Evolutionary conservation across 2,329 filamentous ascomycete species (phyloP).

Genomic region (Calcarisporium arbuscula): DNA sequence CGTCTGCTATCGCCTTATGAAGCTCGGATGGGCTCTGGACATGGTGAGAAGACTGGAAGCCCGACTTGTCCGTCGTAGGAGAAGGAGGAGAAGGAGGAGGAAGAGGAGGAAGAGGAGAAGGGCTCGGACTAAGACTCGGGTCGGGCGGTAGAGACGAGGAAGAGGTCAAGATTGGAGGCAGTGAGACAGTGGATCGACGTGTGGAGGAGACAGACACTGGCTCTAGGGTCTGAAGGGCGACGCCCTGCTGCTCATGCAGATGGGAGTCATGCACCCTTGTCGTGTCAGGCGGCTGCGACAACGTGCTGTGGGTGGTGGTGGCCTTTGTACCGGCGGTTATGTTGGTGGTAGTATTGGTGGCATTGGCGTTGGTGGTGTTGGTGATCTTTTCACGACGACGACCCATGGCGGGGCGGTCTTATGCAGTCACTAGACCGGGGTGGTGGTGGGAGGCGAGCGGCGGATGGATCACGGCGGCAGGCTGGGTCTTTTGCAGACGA

Average conservation of each 20-base stretch:
- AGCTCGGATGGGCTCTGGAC: constrained; percentile 10
- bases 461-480: neutral
- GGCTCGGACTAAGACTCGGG: constrained; percentile 6
- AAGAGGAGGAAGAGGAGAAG: constrained; percentile 9
- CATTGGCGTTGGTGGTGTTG: constrained; percentile 14
- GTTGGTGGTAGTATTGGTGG: constrained; percentile 13
- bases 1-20: constrained; percentile 21
- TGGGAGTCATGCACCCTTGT: constrained; percentile 21
- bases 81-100: neutral
- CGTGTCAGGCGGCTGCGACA: too few relatives aligned
- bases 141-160: constrained; percentile 13
- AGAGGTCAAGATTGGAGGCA: constrained; percentile 12
- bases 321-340: constrained; percentile 15
- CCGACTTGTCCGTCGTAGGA: constrained; percentile 7
- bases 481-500: too few relatives aligned
- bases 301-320: constrained; percentile 8
- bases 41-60: constrained; percentile 14
- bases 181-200: constrained; percentile 19
- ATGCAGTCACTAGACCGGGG: constrained; percentile 10
- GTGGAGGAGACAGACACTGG: constrained; percentile 13
- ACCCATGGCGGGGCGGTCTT: constrained; percentile 22
- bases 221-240: constrained; percentile 25
- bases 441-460: constrained; percentile 6
- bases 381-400: too few relatives aligned
- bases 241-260: constrained; percentile 19